phyloP scores from a whole-genome alignment of 306 rosid genomes.

The Astragalus membranaceus region DNA sequence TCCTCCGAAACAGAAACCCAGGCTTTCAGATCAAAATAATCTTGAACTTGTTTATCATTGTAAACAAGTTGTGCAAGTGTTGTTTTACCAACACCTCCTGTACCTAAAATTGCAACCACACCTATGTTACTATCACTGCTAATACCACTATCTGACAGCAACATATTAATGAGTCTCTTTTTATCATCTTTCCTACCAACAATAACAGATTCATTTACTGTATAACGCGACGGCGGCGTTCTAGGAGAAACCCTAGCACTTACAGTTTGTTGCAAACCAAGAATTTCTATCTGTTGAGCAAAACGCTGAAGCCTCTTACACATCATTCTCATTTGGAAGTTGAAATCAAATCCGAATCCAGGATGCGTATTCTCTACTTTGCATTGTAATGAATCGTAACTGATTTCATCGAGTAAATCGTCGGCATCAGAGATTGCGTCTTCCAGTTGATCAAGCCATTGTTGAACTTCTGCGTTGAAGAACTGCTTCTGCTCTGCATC shows the following conservation, averaged over 20 bases:
- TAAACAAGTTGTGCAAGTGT: neutral
- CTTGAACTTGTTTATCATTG: neutral
- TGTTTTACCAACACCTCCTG: neutral
- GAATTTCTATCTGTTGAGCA: neutral
- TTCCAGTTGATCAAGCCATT: neutral
- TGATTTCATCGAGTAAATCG: neutral
- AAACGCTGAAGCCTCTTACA: neutral
- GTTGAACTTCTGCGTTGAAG: neutral
- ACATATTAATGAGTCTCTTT: neutral
- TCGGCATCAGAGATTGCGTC: neutral
- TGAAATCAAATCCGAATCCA: neutral
- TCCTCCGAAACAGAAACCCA: neutral
- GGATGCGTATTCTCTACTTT: neutral
- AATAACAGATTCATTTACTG: neutral
- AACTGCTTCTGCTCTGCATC: too few species aligned
- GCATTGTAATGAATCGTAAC: neutral
- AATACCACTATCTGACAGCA: neutral
- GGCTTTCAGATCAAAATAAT: neutral
- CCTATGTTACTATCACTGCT: neutral
- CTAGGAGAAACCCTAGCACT: neutral
- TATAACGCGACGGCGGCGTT: neutral
- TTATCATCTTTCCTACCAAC: constrained; percentile 22
- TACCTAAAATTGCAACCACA: neutral
- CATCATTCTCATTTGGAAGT: neutral
- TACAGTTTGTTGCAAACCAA: constrained; percentile 23